These are phyloP conservation scores for Penstemon davidsonii DNA, from an alignment of 257 asterid genomes.

Conservation along the genomic window DNA sequence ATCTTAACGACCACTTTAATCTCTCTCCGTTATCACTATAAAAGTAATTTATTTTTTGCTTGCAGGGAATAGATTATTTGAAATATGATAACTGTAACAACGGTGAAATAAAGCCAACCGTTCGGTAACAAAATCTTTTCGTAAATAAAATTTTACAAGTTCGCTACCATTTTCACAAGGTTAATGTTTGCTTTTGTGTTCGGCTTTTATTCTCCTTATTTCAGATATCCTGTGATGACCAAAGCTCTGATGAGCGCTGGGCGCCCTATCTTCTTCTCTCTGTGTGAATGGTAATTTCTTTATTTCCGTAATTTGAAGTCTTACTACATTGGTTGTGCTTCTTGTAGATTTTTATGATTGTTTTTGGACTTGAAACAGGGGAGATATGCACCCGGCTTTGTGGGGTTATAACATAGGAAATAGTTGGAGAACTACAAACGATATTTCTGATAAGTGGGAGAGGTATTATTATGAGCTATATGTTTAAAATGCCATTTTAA, in stretches of 20 bases:
- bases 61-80: conserved; percentile 89
- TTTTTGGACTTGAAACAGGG: conserved; percentile 50
- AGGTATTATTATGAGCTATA: conserved; percentile 42
- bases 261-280: conserved; percentile 73
- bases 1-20: neutral
- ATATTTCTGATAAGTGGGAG: conserved; percentile 77
- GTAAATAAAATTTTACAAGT: conserved; percentile 1
- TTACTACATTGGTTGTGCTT: neutral
- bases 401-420: conserved; percentile 78
- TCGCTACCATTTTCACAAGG: neutral
- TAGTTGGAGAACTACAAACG: conserved; percentile 95
- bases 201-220: conserved; percentile 4
- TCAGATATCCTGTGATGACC: conserved; percentile 86
- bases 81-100: conserved; percentile 88
- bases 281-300: conserved; percentile 78
- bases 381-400: conserved; percentile 89
- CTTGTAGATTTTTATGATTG: neutral
- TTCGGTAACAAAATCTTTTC: conserved; percentile 41
- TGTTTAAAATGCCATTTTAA: neutral
- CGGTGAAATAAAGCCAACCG: conserved; percentile 65
- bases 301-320: neutral
- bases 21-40: neutral
- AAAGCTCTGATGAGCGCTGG: conserved; percentile 74
- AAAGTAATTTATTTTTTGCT: neutral
- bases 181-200: neutral